Conservation (phyloP, 139 green algal species). For the Chlorella ohadii region DNA sequence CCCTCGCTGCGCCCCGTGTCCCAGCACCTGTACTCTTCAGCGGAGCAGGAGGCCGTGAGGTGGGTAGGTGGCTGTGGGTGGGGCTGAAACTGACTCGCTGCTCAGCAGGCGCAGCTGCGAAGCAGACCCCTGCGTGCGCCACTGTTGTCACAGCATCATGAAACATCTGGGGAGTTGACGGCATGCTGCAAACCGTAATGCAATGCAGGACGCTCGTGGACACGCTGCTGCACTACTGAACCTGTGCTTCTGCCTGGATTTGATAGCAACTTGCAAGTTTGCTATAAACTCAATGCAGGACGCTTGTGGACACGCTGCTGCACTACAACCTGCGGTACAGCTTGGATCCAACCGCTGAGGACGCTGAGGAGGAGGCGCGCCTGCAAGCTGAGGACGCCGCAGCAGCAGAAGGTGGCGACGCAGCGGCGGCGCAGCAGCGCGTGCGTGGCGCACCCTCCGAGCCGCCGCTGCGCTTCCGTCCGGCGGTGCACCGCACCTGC, state of each 20-base stretch:
- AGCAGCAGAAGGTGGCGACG: neutral
- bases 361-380: constrained; percentile 39
- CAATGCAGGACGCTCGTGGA: constrained; percentile 44
- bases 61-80: neutral
- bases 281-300: neutral
- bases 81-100: too few relatives aligned
- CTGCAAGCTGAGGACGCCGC: neutral
- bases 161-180: too few relatives aligned
- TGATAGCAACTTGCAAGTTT: too few relatives aligned
- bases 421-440: neutral
- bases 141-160: too few relatives aligned
- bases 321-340: constrained; percentile 69
- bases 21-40: constrained; percentile 61
- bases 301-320: constrained; percentile 65
- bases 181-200: too few relatives aligned
- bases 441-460: neutral
- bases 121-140: too few relatives aligned
- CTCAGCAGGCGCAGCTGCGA: too few relatives aligned
- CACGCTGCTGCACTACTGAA: constrained; percentile 72
- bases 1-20: constrained; percentile 65
- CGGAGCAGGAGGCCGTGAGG: constrained; percentile 55
- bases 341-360: constrained; percentile 18
- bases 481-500: constrained; percentile 48
- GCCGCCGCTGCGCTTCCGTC: constrained; percentile 42
- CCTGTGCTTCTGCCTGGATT: constrained; percentile 63